These are phyloP conservation scores for Schwanniomyces pseudopolymorphus DNA, from an alignment of 805 yeast genomes.

Conservation along the genomic window DNA sequence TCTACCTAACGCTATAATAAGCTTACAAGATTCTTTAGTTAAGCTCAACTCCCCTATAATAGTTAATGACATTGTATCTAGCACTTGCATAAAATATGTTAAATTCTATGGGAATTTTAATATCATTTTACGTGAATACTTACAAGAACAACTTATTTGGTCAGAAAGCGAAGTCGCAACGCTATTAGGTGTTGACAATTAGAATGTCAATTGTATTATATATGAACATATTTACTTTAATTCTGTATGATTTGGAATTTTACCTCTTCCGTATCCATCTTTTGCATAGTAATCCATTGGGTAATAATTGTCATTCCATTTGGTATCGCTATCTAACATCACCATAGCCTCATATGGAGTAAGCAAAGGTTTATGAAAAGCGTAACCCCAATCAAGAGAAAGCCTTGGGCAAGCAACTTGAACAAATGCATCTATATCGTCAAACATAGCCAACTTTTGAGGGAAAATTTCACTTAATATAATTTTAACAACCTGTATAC, in stretches of 20 bases:
- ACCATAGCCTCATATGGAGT: constrained; percentile 98
- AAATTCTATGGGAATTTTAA: constrained; percentile 44
- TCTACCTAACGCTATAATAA: constrained; percentile 61
- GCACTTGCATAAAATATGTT: constrained; percentile 50
- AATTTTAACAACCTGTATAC: constrained; percentile 73
- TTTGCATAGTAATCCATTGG: constrained; percentile 95
- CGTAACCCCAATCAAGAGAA: constrained; percentile 98
- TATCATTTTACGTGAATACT: constrained; percentile 34
- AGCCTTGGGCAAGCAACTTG: constrained; percentile 97
- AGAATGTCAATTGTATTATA: neutral
- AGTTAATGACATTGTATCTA: constrained; percentile 53
- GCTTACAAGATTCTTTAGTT: constrained; percentile 55
- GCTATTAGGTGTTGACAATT: constrained; percentile 63
- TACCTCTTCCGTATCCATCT: constrained; percentile 91
- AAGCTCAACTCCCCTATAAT: constrained; percentile 62
- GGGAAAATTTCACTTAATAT: constrained; percentile 93
- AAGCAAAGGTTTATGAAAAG: constrained; percentile 84
- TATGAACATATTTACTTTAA: constrained; percentile 5
- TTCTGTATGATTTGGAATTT: constrained; percentile 50
- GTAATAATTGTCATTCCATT: constrained; percentile 64
- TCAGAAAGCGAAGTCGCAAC: constrained; percentile 61
- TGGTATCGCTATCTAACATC: constrained; percentile 67
- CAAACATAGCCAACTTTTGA: constrained; percentile 85
- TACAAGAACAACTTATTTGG: constrained; percentile 49
- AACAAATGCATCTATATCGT: constrained; percentile 90